Conservation (phyloP, 2,329 filamentous ascomycete species). For the Venturia oleaginea region DNA sequence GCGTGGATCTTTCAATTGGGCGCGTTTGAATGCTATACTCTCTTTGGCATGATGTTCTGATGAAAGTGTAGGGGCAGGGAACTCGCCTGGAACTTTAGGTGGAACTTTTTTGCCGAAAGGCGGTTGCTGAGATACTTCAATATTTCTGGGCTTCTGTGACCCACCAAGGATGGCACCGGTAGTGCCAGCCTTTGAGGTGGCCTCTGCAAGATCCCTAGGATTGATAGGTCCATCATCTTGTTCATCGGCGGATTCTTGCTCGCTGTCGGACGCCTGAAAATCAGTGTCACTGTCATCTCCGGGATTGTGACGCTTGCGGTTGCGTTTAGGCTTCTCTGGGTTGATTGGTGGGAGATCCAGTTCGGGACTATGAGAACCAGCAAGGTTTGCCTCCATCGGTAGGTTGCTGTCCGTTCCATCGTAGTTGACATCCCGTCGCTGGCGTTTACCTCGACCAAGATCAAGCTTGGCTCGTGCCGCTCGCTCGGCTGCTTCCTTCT, state of each 20-base stretch:
- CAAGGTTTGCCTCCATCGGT: constrained; percentile 18
- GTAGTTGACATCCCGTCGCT: constrained; percentile 36
- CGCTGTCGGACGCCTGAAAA: constrained; percentile 35
- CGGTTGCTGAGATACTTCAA: constrained; percentile 14
- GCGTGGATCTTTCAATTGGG: background rate
- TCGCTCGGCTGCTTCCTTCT: constrained; percentile 66
- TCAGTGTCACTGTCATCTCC: constrained; percentile 40
- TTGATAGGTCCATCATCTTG: background rate
- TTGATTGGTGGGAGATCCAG: background rate
- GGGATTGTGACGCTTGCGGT: constrained; percentile 17
- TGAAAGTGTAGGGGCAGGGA: background rate
- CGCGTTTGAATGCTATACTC: background rate
- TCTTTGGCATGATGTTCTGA: background rate
- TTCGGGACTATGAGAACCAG: constrained; percentile 3
- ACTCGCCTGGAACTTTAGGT: background rate
- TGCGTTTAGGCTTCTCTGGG: constrained; percentile 9
- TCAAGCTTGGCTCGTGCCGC: constrained; percentile 59
- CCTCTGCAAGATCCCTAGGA: constrained; percentile 1
- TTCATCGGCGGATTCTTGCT: constrained; percentile 8
- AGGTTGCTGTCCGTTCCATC: background rate
- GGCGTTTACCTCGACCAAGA: constrained; percentile 79
- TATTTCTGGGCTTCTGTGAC: constrained; percentile 23
- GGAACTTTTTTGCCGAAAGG: background rate
- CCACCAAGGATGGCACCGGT: constrained; percentile 19
- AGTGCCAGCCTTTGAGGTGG: background rate